A percentile compares a stretch with the other conserved stretches of the same genome.
phyloP scores from a whole-genome alignment of 805 yeast genomes.

The Teunomyces panamensis region DNA sequence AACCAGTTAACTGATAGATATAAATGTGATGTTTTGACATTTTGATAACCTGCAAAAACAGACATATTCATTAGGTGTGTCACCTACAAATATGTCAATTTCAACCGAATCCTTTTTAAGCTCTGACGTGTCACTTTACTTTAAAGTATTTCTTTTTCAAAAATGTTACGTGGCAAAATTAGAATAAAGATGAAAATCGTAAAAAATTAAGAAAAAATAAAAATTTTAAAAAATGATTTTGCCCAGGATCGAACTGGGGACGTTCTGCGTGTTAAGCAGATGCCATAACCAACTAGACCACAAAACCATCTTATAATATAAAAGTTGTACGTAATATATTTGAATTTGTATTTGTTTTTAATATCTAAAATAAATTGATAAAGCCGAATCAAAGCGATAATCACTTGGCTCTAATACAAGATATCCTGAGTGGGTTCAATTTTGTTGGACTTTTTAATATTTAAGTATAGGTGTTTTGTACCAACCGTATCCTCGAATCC shows the following conservation, averaged over 20 bases:
- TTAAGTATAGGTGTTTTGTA: neutral
- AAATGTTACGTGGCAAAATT: neutral
- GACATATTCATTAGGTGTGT: too few species aligned
- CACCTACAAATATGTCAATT: too few species aligned
- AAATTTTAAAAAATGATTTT: conserved; percentile 57
- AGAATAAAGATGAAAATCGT: neutral
- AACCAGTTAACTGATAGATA: conserved; percentile 18
- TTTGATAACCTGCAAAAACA: neutral
- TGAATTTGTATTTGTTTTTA: neutral
- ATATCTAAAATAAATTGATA: too few species aligned
- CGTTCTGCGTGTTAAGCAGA: conserved; percentile 99
- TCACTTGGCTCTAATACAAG: too few species aligned
- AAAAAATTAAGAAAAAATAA: neutral
- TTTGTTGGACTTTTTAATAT: neutral
- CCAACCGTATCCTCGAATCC: neutral
- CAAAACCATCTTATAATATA: conserved; percentile 55
- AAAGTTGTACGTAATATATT: neutral
- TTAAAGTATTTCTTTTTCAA: neutral
- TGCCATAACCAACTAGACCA: conserved; percentile 99
- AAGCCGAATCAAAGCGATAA: too few species aligned
- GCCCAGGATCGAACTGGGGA: conserved; percentile 99
- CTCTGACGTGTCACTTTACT: too few species aligned
- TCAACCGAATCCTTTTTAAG: too few species aligned
- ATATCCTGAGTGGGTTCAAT: too few species aligned
- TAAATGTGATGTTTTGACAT: too few species aligned